Percentiles rank a stretch among this genome's conserved stretches.
Conservation (phyloP, 306 rosid species). For the Prunus mira region DNA sequence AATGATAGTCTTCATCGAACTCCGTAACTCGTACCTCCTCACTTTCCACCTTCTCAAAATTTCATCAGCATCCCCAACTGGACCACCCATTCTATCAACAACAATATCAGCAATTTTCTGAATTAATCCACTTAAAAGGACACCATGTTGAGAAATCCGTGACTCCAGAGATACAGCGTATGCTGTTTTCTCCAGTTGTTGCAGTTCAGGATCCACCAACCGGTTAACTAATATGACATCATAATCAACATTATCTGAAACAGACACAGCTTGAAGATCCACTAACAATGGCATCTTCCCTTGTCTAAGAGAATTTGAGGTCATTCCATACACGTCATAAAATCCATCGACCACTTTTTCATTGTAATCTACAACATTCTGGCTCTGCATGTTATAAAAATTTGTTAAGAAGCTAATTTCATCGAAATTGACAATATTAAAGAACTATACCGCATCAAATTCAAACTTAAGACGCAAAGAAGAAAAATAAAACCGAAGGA, state of each 20-base stretch:
- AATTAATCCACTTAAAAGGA: conserved; percentile 63
- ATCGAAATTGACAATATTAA: conserved; percentile 13
- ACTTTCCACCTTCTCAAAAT: conserved; percentile 67
- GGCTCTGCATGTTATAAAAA: conserved; percentile 62
- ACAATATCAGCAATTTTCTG: conserved; percentile 90
- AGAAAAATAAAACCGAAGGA: neutral
- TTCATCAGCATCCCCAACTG: conserved; percentile 81
- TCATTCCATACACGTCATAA: conserved; percentile 77
- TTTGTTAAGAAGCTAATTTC: conserved; percentile 19
- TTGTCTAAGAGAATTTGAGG: conserved; percentile 55
- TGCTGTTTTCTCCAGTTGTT: conserved; percentile 67
- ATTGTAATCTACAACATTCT: conserved; percentile 74
- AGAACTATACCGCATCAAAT: neutral
- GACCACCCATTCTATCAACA: conserved; percentile 95
- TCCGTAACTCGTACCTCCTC: conserved; percentile 69
- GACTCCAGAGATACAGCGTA: conserved; percentile 45
- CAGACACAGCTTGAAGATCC: conserved; percentile 62
- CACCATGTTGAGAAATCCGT: conserved; percentile 54
- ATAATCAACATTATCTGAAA: conserved; percentile 60
- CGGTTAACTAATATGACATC: conserved; percentile 87
- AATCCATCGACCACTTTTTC: conserved; percentile 95
- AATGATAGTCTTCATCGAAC: conserved; percentile 55
- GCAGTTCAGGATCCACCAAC: conserved; percentile 60
- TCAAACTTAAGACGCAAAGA: neutral
- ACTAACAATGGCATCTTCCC: conserved; percentile 92